A percentile compares a stretch with the other conserved stretches of the same genome.
Evolutionary conservation across 805 yeast genomes (phyloP).

Genomic region (Myxozyma nipponensis): DNA sequence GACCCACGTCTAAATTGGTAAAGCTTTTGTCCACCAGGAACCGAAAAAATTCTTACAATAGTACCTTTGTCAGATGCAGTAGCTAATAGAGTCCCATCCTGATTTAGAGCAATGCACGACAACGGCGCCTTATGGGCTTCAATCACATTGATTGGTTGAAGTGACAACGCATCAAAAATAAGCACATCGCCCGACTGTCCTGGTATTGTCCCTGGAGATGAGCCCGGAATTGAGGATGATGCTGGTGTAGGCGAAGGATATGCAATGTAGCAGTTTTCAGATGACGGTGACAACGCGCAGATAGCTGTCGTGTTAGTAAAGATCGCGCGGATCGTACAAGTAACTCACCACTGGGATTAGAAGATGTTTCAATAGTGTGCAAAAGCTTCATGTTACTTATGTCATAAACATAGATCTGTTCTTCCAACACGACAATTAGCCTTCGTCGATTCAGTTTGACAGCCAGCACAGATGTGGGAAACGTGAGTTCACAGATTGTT

Average conservation of each 20-base stretch:
- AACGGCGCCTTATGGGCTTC: conserved; percentile 82
- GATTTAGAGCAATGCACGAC: conserved; percentile 62
- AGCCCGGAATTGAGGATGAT: neutral
- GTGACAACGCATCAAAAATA: conserved; percentile 68
- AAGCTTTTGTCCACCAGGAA: conserved; percentile 50
- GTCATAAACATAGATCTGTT: conserved; percentile 84
- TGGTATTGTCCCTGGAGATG: conserved; percentile 21
- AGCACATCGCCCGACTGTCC: conserved; percentile 59
- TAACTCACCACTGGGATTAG: conserved; percentile 41
- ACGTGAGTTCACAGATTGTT: conserved; percentile 80
- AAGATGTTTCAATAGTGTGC: conserved; percentile 59
- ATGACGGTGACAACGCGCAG: conserved; percentile 39
- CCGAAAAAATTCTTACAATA: conserved; percentile 73
- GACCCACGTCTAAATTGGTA: conserved; percentile 81
- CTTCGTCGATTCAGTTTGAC: conserved; percentile 80
- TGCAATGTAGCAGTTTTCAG: conserved; percentile 50
- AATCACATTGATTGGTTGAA: conserved; percentile 73
- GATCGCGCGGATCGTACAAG: too few relatives aligned
- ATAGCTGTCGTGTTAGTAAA: conserved; percentile 35
- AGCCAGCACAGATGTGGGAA: conserved; percentile 68
- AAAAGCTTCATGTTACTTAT: conserved; percentile 82
- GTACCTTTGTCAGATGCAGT: conserved; percentile 92
- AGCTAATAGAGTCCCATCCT: conserved; percentile 76
- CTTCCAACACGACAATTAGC: conserved; percentile 68
- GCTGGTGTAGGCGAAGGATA: conserved; percentile 50